Evolutionary conservation across 2,329 filamentous ascomycete species (phyloP).

Genomic region (Pseudogymnoascus sp.): DNA sequence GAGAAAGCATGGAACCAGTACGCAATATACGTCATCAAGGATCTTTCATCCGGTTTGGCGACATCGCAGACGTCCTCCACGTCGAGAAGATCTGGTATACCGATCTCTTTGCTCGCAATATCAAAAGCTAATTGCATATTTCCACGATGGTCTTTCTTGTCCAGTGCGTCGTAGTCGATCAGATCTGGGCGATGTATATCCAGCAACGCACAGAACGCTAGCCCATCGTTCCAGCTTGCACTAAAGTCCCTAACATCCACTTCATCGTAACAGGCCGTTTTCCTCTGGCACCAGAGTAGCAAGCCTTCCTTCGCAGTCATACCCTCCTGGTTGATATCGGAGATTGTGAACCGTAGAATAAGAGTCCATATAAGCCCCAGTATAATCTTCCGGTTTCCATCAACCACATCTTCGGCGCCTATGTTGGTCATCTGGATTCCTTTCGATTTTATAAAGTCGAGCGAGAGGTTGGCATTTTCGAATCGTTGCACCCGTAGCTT

Average conservation of each 20-base stretch:
- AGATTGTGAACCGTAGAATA: slow-evolving; percentile 96
- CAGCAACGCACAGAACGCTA: slow-evolving; percentile 91
- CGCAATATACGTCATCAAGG: slow-evolving; percentile 98
- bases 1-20: slow-evolving; percentile 99
- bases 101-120: slow-evolving; percentile 91
- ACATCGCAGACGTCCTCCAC: slow-evolving; percentile 98
- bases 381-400: slow-evolving; percentile 96
- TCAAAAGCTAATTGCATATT: slow-evolving; percentile 99
- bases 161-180: slow-evolving; percentile 91
- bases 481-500: slow-evolving; percentile 95
- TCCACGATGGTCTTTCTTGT: slow-evolving; percentile 87
- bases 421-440: slow-evolving; percentile 98
- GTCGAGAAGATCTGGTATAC: slow-evolving; percentile 89
- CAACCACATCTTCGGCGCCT: slow-evolving; percentile 94
- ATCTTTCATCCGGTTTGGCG: slow-evolving; percentile 88
- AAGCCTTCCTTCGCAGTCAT: slow-evolving; percentile 96
- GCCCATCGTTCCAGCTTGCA: slow-evolving; percentile 90
- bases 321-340: slow-evolving; percentile 95
- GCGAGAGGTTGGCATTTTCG: slow-evolving; percentile 93
- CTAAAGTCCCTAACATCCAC: slow-evolving; percentile 95
- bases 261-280: slow-evolving; percentile 97
- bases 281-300: slow-evolving; percentile 93
- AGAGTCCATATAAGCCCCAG: slow-evolving; percentile 96
- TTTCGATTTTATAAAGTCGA: slow-evolving; percentile 85
- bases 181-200: slow-evolving; percentile 96